Evolutionary conservation across 257 asterid genomes (phyloP).

Genomic region (Thymus mandschuricus): DNA sequence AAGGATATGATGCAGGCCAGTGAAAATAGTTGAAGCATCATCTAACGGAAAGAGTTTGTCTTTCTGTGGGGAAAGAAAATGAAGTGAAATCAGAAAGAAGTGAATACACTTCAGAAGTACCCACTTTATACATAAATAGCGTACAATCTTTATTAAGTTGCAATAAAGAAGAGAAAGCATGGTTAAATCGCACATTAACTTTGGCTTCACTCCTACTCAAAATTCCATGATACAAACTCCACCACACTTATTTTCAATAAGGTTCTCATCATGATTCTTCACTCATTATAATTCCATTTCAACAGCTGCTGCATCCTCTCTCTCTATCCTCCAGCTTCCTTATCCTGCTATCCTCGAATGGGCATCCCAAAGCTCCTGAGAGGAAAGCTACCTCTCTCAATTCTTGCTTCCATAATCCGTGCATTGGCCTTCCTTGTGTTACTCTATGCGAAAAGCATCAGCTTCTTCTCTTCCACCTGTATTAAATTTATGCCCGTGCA

Average conservation of each 20-base stretch:
- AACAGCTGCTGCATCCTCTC: constrained; percentile 14
- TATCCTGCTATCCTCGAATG: constrained; percentile 37
- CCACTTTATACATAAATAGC: too few species aligned
- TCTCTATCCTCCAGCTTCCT: constrained; percentile 5
- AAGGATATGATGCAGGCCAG: constrained; percentile 91
- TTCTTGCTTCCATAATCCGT: constrained; percentile 47
- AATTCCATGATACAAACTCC: constrained; percentile 39
- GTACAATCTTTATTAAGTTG: neutral
- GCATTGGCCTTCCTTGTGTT: constrained; percentile 56
- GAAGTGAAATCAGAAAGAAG: neutral
- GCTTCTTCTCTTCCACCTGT: constrained; percentile 50
- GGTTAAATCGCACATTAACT: constrained; percentile 47
- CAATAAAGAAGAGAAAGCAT: constrained; percentile 29
- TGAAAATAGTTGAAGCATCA: constrained; percentile 90
- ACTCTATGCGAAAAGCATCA: constrained; percentile 67
- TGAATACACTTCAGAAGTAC: too few species aligned
- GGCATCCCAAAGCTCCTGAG: constrained; percentile 48
- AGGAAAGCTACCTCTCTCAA: constrained; percentile 62
- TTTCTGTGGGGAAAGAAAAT: constrained; percentile 56
- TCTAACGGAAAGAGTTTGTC: constrained; percentile 88
- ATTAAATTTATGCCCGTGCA: constrained; percentile 60
- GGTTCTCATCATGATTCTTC: constrained; percentile 41
- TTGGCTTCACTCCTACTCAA: constrained; percentile 92
- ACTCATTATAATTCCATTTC: neutral
- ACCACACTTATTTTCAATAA: constrained; percentile 27